Percentiles rank a stretch among this genome's conserved stretches.
Conservation (phyloP, 2,329 filamentous ascomycete genomes). For the Phoma herbarum region DNA sequence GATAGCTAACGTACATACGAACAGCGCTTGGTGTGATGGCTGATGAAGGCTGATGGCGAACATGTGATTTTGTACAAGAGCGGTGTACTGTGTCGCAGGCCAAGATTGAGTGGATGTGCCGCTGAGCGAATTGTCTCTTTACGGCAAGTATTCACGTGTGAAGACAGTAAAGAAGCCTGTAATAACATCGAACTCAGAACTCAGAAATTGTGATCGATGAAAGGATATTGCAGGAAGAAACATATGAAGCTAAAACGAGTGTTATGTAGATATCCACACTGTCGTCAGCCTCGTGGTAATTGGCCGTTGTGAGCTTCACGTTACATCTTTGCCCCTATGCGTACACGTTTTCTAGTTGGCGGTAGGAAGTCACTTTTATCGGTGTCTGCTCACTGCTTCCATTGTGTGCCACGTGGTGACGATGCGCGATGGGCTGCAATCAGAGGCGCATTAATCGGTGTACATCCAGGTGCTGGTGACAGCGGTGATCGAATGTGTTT, state of each 20-base stretch:
- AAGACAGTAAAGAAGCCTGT: too few relatives aligned
- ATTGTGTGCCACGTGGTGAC: constrained; percentile 1
- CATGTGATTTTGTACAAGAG: not conserved
- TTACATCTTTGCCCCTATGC: not conserved
- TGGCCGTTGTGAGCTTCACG: not conserved
- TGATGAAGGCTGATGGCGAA: constrained; percentile 2
- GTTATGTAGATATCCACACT: not conserved
- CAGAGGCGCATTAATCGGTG: not conserved
- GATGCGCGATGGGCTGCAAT: not conserved
- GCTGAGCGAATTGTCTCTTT: not conserved
- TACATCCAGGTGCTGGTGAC: not conserved
- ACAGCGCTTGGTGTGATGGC: not conserved
- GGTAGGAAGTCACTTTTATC: not conserved
- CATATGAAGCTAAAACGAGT: not conserved
- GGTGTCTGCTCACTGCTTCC: constrained; percentile 3
- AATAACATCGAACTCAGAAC: too few relatives aligned
- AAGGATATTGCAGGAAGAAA: too few relatives aligned
- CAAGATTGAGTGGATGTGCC: not conserved
- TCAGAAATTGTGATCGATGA: too few relatives aligned
- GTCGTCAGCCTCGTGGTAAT: not conserved
- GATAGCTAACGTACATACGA: constrained; percentile 4
- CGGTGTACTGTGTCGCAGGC: not conserved
- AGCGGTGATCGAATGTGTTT: not conserved
- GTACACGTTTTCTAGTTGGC: not conserved
- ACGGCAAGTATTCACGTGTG: not conserved